These are phyloP conservation scores for Dillenia suffruticosa DNA, from an alignment of 164 flowering plant species.

Conservation along the genomic window DNA sequence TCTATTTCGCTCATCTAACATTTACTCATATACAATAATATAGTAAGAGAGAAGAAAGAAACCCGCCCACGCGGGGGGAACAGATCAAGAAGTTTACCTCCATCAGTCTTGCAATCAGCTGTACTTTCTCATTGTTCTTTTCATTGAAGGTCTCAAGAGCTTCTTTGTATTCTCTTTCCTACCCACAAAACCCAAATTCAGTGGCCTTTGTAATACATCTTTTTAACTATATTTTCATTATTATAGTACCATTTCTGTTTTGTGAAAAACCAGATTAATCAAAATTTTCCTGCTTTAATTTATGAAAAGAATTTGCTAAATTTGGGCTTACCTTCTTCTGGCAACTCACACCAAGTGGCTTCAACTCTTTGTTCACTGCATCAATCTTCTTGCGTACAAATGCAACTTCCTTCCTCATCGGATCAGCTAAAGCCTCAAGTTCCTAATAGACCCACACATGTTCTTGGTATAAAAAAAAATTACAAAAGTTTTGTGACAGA, in stretches of 20 bases:
- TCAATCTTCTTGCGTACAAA: constrained; percentile 83
- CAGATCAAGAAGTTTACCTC: constrained; percentile 31
- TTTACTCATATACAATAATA: too few relatives aligned
- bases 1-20: too few relatives aligned
- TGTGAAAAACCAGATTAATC: not conserved
- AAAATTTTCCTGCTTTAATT: not conserved
- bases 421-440: constrained; percentile 82
- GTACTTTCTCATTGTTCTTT: constrained; percentile 69
- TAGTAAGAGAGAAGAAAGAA: too few relatives aligned
- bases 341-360: constrained; percentile 74
- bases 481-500: too few relatives aligned
- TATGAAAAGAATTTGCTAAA: not conserved
- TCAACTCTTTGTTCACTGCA: constrained; percentile 64
- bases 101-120: constrained; percentile 55
- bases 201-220: not conserved
- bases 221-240: too few relatives aligned
- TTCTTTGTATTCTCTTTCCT: constrained; percentile 73
- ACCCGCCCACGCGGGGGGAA: too few relatives aligned
- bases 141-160: constrained; percentile 67
- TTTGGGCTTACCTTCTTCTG: constrained; percentile 68
- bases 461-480: too few relatives aligned
- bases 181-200: constrained; percentile 7
- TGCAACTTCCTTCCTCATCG: constrained; percentile 89
- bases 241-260: too few relatives aligned
- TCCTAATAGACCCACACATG: constrained; percentile 38